Evolutionary conservation across 2,329 filamentous ascomycete genomes (phyloP).

Genomic region (Neofusicoccum cordaticola): DNA sequence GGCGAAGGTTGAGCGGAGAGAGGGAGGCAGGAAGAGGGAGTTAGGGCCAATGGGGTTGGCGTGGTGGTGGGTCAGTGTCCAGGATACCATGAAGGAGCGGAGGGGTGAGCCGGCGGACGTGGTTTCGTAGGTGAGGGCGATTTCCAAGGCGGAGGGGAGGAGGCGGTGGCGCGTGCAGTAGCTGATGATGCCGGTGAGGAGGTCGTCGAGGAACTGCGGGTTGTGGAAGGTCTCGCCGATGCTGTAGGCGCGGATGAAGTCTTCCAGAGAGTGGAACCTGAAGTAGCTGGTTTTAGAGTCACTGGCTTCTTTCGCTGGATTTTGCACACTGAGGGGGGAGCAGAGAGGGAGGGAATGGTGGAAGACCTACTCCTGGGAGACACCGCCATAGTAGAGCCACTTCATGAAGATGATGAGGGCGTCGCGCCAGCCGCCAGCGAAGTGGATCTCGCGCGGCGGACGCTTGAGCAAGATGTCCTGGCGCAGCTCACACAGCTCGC

Average conservation of each 20-base stretch:
- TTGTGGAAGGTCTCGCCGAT: neutral
- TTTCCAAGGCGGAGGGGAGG: neutral
- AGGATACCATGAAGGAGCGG: neutral
- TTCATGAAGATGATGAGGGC: neutral
- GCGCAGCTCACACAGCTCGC: neutral
- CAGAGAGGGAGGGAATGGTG: neutral
- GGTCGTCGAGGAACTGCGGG: constrained; percentile 2
- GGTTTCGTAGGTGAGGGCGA: neutral
- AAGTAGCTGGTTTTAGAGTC: neutral
- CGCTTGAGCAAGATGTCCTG: neutral
- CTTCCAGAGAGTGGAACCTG: neutral
- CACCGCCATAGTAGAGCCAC: constrained; percentile 1
- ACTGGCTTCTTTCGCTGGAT: neutral
- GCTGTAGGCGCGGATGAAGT: constrained; percentile 7
- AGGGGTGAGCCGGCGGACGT: neutral
- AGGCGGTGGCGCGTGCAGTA: neutral
- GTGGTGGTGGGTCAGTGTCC: constrained; percentile 2
- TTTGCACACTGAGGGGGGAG: no score
- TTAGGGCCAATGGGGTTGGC: neutral
- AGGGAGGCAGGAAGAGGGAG: neutral
- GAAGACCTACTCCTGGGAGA: neutral
- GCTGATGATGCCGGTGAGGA: neutral
- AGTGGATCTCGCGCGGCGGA: neutral
- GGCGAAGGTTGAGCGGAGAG: neutral
- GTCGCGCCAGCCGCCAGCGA: neutral